Evolutionary conservation across 179 eudicot genomes (phyloP).

Genomic region (Spinacia oleracea): DNA sequence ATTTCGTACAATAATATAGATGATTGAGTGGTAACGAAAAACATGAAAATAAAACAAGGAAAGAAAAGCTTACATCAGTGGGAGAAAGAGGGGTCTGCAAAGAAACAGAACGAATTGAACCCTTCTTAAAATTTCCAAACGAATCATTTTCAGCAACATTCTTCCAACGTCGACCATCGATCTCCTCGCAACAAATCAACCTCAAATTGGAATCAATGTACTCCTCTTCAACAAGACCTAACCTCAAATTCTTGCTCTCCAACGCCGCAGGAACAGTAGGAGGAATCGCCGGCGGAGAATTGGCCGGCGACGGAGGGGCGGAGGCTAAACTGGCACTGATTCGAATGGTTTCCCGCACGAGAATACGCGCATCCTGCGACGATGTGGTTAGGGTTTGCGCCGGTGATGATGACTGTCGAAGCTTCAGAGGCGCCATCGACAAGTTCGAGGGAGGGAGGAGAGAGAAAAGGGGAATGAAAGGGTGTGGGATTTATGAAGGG

Average conservation of each 20-base stretch:
- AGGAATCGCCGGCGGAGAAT: constrained; percentile 3
- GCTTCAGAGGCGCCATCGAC: constrained; percentile 42
- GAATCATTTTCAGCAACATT: constrained; percentile 47
- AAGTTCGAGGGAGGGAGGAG: constrained; percentile 6
- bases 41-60: neutral
- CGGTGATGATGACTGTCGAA: constrained; percentile 32
- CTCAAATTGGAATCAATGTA: constrained; percentile 65
- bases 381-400: constrained; percentile 41
- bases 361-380: constrained; percentile 59
- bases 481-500: neutral
- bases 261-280: constrained; percentile 9
- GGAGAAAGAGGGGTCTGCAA: constrained; percentile 79
- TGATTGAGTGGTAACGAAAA: too few species aligned
- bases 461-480: constrained; percentile 3
- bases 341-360: constrained; percentile 81
- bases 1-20: too few species aligned
- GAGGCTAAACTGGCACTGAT: constrained; percentile 86
- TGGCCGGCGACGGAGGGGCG: constrained; percentile 31
- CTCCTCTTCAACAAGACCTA: constrained; percentile 62
- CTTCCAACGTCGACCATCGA: constrained; percentile 85
- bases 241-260: constrained; percentile 38
- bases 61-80: constrained; percentile 45
- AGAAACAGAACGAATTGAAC: constrained; percentile 65
- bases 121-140: constrained; percentile 39
- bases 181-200: constrained; percentile 80